Conservation (phyloP, 768 basidiomycete species). For the Tephrocybe sp. region DNA sequence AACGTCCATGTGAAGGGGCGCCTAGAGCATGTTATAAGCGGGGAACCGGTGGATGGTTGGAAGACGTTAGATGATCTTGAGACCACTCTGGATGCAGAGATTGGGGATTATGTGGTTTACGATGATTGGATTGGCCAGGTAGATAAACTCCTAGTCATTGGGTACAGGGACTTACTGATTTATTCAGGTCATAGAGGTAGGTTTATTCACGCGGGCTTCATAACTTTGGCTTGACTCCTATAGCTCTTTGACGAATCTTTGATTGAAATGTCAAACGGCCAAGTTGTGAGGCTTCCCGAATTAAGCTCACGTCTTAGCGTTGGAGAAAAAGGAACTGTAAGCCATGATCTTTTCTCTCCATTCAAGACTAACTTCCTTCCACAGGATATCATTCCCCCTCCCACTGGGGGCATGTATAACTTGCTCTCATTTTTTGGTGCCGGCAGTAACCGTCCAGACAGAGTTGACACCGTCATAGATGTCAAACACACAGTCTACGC, state of each 20-base stretch:
- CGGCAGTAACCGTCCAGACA: slow-evolving; percentile 34
- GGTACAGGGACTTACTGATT: not conserved
- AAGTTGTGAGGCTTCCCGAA: slow-evolving; percentile 74
- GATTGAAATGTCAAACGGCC: slow-evolving; percentile 63
- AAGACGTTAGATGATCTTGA: slow-evolving; percentile 56
- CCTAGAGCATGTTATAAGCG: slow-evolving; percentile 74
- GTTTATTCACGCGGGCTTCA: slow-evolving; percentile 19
- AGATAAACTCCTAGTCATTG: slow-evolving; percentile 21
- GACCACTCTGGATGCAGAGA: slow-evolving; percentile 58
- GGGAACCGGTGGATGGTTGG: slow-evolving; percentile 62
- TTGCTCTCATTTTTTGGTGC: slow-evolving; percentile 42
- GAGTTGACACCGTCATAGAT: slow-evolving; percentile 64
- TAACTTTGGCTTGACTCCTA: slow-evolving; percentile 2
- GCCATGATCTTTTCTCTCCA: slow-evolving; percentile 21
- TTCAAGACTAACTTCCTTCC: not conserved
- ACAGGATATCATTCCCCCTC: slow-evolving; percentile 68
- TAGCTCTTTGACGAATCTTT: slow-evolving; percentile 85
- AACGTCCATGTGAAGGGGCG: slow-evolving; percentile 60
- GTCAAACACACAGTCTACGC: slow-evolving; percentile 79
- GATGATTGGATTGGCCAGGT: slow-evolving; percentile 93
- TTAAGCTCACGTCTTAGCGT: slow-evolving; percentile 73
- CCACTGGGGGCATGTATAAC: slow-evolving; percentile 41
- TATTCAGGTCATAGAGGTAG: slow-evolving; percentile 73
- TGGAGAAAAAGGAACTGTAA: slow-evolving; percentile 74
- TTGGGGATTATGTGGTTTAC: slow-evolving; percentile 80